Conservation (phyloP, 1,139 yeast species). For the Eremothecium gossypii region DNA sequence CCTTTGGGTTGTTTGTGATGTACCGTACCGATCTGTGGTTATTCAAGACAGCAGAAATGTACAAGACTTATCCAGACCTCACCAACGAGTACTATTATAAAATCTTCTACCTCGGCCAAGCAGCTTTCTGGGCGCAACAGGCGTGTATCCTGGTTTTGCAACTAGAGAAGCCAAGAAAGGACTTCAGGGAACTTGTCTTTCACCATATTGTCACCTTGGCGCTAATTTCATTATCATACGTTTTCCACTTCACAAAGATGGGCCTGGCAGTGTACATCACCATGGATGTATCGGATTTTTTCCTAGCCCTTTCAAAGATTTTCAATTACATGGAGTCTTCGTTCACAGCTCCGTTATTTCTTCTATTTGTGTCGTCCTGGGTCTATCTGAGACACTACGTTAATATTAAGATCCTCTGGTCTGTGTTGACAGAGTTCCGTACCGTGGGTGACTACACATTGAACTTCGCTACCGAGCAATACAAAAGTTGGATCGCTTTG, state of each 20-base stretch:
- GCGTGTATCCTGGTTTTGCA: constrained; percentile 71
- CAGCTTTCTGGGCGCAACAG: constrained; percentile 97
- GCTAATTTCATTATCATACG: constrained; percentile 79
- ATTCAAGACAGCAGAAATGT: constrained; percentile 76
- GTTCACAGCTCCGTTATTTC: constrained; percentile 54
- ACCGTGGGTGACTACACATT: constrained; percentile 75
- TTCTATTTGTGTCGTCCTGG: constrained; percentile 68
- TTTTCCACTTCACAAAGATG: constrained; percentile 94
- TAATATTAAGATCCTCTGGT: constrained; percentile 73
- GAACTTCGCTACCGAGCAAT: constrained; percentile 87
- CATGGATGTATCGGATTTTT: constrained; percentile 92
- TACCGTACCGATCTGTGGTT: constrained; percentile 74
- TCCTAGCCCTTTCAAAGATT: constrained; percentile 74
- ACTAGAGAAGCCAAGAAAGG: constrained; percentile 92
- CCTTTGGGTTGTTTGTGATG: constrained; percentile 88
- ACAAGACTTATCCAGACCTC: constrained; percentile 72
- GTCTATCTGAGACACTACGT: constrained; percentile 79
- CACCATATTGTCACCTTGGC: constrained; percentile 91
- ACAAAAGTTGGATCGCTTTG: constrained; percentile 93
- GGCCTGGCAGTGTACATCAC: constrained; percentile 86
- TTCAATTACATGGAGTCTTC: constrained; percentile 71
- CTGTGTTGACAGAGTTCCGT: constrained; percentile 77
- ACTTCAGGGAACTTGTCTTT: constrained; percentile 78
- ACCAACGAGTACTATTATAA: constrained; percentile 65
- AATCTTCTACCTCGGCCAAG: constrained; percentile 80